These are phyloP conservation scores for Rutidosis leptorrhynchoides DNA, from an alignment of 129 eudicot genomes.

Conservation along the genomic window DNA sequence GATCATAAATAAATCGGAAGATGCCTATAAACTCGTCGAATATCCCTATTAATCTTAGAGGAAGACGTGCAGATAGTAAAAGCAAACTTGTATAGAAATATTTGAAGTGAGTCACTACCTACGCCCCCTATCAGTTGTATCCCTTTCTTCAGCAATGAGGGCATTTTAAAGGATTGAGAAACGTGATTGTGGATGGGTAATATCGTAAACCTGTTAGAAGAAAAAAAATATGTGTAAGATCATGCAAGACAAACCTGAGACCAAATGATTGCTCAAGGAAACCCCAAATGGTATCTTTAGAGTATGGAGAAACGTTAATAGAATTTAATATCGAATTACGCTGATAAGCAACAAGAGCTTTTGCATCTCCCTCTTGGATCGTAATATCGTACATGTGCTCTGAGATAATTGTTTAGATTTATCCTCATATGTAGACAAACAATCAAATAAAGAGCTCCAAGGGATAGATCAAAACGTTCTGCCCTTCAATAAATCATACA, in stretches of 20 bases:
- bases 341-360: constrained; percentile 81
- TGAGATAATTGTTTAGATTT: constrained; percentile 75
- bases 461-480: constrained; percentile 77
- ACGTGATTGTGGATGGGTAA: constrained; percentile 90
- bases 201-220: constrained; percentile 66
- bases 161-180: constrained; percentile 72
- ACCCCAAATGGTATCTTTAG: constrained; percentile 85
- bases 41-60: neutral
- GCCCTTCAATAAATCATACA: constrained; percentile 74
- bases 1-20: constrained; percentile 79
- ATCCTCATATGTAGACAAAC: constrained; percentile 80
- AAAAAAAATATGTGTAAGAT: neutral
- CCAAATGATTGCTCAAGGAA: constrained; percentile 76
- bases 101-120: constrained; percentile 43
- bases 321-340: constrained; percentile 68
- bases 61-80: neutral
- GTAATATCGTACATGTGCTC: constrained; percentile 60
- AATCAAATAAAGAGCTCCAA: constrained; percentile 85
- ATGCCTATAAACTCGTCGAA: constrained; percentile 72
- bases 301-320: constrained; percentile 67
- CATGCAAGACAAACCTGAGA: constrained; percentile 55
- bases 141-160: constrained; percentile 86
- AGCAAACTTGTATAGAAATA: neutral
- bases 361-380: constrained; percentile 94
- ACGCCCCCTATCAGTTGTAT: constrained; percentile 78